Evolutionary conservation across 2,329 filamentous ascomycete genomes (phyloP).

Genomic region (Ophiocordyceps robertsii): DNA sequence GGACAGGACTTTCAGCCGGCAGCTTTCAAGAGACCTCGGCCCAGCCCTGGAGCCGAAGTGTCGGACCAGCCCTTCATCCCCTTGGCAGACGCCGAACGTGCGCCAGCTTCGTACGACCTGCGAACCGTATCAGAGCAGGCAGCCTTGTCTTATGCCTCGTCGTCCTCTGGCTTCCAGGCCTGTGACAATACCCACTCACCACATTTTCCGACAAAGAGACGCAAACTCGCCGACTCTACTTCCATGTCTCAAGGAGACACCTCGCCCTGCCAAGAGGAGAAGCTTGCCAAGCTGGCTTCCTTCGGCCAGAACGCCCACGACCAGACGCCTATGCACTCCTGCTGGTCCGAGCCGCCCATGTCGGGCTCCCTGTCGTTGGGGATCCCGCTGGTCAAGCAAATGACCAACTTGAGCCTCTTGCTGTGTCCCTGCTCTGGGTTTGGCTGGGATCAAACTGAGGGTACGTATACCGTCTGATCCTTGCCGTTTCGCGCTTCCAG

Average conservation of each 20-base stretch:
- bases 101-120: slow-evolving; percentile 12
- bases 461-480: slow-evolving; percentile 11
- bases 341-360: slow-evolving; percentile 11
- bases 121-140: slow-evolving; percentile 14
- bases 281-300: slow-evolving; percentile 10
- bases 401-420: slow-evolving; percentile 14
- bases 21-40: slow-evolving; percentile 15
- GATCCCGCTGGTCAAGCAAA: slow-evolving; percentile 13
- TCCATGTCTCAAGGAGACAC: slow-evolving; percentile 16
- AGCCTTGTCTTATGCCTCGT: slow-evolving; percentile 16
- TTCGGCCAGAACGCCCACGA: slow-evolving; percentile 8
- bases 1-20: slow-evolving; percentile 17
- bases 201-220: slow-evolving; percentile 16
- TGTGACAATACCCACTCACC: slow-evolving; percentile 13
- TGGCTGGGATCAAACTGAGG: slow-evolving; percentile 12
- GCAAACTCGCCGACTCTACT: slow-evolving; percentile 14
- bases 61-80: slow-evolving; percentile 8
- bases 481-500: background rate
- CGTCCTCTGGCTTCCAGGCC: slow-evolving; percentile 16
- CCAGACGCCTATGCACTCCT: slow-evolving; percentile 6
- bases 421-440: slow-evolving; percentile 20
- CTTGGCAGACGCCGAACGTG: slow-evolving; percentile 10
- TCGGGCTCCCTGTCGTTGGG: slow-evolving; percentile 9
- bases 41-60: slow-evolving; percentile 11
- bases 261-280: slow-evolving; percentile 15